Conservation (phyloP, 116 monocot species). For the Posidonia oceanica region DNA sequence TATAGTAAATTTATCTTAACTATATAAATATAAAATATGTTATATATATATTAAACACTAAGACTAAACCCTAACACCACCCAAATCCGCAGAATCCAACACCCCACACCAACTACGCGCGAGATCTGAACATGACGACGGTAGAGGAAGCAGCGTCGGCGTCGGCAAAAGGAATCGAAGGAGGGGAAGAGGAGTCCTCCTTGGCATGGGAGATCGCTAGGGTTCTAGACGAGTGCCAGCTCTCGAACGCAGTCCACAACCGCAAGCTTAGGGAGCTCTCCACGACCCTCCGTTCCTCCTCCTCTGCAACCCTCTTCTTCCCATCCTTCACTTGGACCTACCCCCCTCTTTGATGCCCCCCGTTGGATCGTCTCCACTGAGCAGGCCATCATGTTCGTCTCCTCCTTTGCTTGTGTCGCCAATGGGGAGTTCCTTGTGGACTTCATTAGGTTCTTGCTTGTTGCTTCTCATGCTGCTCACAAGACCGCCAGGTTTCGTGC, state of each 20-base stretch:
- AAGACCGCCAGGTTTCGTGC: slow-evolving; percentile 55
- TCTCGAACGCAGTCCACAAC: slow-evolving; percentile 54
- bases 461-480: slow-evolving; percentile 35
- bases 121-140: background rate
- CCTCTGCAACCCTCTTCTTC: slow-evolving; percentile 22
- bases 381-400: slow-evolving; percentile 45
- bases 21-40: no score
- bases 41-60: no score
- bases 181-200: slow-evolving; percentile 6
- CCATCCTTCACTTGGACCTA: slow-evolving; percentile 37
- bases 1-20: no score
- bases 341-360: slow-evolving; percentile 54
- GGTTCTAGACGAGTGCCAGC: slow-evolving; percentile 68
- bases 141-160: background rate
- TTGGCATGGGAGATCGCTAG: slow-evolving; percentile 38
- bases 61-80: no score
- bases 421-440: slow-evolving; percentile 33
- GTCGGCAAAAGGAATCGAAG: background rate
- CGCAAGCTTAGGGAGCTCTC: slow-evolving; percentile 73
- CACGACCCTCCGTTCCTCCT: slow-evolving; percentile 39
- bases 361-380: slow-evolving; percentile 41
- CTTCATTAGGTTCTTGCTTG: slow-evolving; percentile 57
- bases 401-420: slow-evolving; percentile 46
- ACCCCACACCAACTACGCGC: no score
- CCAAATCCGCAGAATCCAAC: no score